These are phyloP conservation scores for Scutellaria baicalensis DNA, from an alignment of 257 asterid species.

Conservation along the genomic window DNA sequence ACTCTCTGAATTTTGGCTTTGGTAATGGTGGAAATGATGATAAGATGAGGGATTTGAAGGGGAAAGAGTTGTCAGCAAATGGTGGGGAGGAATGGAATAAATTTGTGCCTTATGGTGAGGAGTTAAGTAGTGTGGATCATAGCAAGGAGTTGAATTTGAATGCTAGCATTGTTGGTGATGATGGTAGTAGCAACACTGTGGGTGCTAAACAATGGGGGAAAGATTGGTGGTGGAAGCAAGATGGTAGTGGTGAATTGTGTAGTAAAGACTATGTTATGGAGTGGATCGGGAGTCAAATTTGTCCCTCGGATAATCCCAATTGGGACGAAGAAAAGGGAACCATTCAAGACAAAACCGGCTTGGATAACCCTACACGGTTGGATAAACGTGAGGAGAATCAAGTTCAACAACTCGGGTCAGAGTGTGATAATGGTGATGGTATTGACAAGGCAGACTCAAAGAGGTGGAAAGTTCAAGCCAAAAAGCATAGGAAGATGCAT, in stretches of 20 bases:
- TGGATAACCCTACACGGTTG: constrained; percentile 15
- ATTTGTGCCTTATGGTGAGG: constrained; percentile 49
- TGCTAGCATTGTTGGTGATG: constrained; percentile 18
- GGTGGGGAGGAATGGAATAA: constrained; percentile 37
- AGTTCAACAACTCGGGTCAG: constrained; percentile 22
- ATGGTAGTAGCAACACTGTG: background rate
- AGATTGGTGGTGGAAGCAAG: constrained; percentile 99
- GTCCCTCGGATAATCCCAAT: constrained; percentile 32
- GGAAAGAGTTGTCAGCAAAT: constrained; percentile 44
- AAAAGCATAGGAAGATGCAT: constrained; percentile 73
- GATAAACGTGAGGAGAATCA: constrained; percentile 30
- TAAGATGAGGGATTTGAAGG: constrained; percentile 34
- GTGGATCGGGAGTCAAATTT: constrained; percentile 94
- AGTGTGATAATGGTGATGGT: constrained; percentile 18
- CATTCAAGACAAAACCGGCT: constrained; percentile 11
- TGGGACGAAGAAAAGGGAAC: constrained; percentile 75
- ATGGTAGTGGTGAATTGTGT: constrained; percentile 83
- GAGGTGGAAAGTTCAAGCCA: constrained; percentile 21
- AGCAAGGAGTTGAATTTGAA: constrained; percentile 47
- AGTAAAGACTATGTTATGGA: constrained; percentile 92
- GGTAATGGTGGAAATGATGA: constrained; percentile 30
- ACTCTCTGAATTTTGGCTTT: constrained; percentile 32
- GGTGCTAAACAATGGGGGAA: constrained; percentile 77
- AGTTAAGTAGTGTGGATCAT: constrained; percentile 35
- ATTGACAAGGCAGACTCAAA: constrained; percentile 33